Evolutionary conservation across 192 early-diverging fungal species (phyloP), one percentile per base, ranked within the genome.

Genomic region (Phlyctochytrium arcticum): DNA sequence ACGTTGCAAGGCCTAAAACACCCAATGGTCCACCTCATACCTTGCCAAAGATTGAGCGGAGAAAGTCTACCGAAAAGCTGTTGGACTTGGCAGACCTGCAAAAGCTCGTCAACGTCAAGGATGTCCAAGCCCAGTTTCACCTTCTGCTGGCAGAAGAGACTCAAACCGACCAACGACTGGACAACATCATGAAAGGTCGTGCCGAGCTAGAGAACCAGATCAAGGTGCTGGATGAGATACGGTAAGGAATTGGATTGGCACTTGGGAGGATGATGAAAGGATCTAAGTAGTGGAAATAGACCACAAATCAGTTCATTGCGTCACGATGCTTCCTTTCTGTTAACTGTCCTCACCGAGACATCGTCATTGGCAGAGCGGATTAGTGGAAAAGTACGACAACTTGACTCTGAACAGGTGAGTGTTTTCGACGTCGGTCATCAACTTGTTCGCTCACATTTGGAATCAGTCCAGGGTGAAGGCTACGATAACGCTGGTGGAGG

Each of bases 381-480:
- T 54, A 91, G 89, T 65, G 87, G 79, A 21, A 90, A 90, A 67
- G 92, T 96, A 48, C 75, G 94, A 24, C 83, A 88, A 60, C 68
- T 96, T 33, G 94, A 96, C 72, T 73, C 84, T 54, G 91, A 93
- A 60, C 74, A 77, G 64, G 72, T 69, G 23, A 6, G 36, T 63
- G 65, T 69, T 0, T 53, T 53, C 15, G 21, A 24, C 24, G 49
- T 2, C 1, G 17, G 3, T 12, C 50, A 19, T 26, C 15, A 29
- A 23, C 50, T 1, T 53, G 26, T 2, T 24, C n/a, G n/a, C 27
- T 53, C 15, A 53, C 26, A 24, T 26, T 23, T 26, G 0, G 27
- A 12, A 53, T 23, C 46, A 90, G 67, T 84, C 83, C 17, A 77
- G 86, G 31, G 88, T 93, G 7, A 85, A 86, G 67, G 69, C 79